These are phyloP conservation scores for Amoeboaphelidium protococcarum DNA, from an alignment of 371 early-diverging fungal genomes.

Conservation along the genomic window DNA sequence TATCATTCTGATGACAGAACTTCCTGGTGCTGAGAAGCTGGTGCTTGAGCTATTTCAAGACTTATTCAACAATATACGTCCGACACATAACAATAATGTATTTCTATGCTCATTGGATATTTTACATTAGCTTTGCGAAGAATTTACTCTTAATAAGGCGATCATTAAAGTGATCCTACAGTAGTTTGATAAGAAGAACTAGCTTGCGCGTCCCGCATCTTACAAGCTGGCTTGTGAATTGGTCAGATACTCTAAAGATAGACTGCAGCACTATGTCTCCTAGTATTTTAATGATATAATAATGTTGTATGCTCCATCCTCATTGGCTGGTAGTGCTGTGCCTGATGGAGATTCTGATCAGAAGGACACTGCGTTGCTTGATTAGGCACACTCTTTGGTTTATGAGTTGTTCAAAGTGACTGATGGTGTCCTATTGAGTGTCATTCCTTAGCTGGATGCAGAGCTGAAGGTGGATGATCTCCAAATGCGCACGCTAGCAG, in stretches of 20 bases:
- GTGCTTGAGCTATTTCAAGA: no score
- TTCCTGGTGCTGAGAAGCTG: no score
- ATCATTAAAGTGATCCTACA: not conserved
- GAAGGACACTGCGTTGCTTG: no score
- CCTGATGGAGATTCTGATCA: not conserved
- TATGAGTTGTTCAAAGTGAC: not conserved
- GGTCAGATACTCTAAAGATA: not conserved
- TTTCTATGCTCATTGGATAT: no score
- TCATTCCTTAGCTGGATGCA: not conserved
- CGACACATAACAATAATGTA: no score
- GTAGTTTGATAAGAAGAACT: not conserved
- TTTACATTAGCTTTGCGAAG: no score
- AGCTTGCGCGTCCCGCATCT: not conserved
- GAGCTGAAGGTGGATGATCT: not conserved
- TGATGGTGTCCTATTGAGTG: not conserved
- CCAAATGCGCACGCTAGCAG: not conserved
- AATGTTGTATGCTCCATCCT: not conserved
- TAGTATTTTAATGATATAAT: not conserved
- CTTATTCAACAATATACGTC: no score
- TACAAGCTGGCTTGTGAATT: not conserved
- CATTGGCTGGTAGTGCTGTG: not conserved
- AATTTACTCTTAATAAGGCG: not conserved
- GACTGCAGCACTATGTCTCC: not conserved
- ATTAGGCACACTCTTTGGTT: no score
- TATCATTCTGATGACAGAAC: no score